Evolutionary conservation across 768 basidiomycete genomes (phyloP), one percentile per base, ranked within the genome.

Genomic region (Russula lepida): DNA sequence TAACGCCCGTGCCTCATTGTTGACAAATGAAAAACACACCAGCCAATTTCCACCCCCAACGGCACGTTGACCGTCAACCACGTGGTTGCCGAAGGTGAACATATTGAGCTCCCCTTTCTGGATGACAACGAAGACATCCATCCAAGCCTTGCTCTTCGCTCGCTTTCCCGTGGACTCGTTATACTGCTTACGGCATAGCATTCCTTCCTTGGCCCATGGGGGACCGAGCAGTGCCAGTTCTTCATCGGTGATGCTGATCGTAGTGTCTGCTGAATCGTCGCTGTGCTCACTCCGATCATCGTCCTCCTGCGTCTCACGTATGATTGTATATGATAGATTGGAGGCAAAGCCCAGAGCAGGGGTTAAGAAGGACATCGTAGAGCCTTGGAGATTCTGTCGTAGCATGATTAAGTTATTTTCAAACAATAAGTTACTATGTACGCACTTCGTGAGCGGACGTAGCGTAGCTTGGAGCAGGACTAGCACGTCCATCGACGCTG

Each of bases 11-110:
- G 48, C 67, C 56, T 23, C 25, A n/a, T n/a, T n/a, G 19, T 5
- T 30, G 30, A 15, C 32, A 43, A 33, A 60, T 28, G 28, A 23
- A 63, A 30, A 13, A 84, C 93, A 71, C 67, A 97, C 95, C 68
- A 98, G 83, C 97, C 97, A 99, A 69, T 99, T 98, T 2, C 97
- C 97, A 56, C 95, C 95, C 11, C 97, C 97, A 62, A 98, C 84
- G 0, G 84, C 81, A 17, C 82, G 81, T 32, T 81, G 78, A 19
- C 75, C 78, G 35, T 83, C 83, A n/a, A 77, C 75, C 2, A 81
- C 83, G 60, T 82, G 76, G 33, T 86, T 87, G 51, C 92, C 95
- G 74, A 99, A 99, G 13, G 81, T 85, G 69, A 98, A 98, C 93
- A 97, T 97, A 73, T 85, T 89, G 30, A 99, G 76, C 72, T 95